phyloP scores from a whole-genome alignment of 2,329 filamentous ascomycete genomes.

The Colletotrichum sp. region DNA sequence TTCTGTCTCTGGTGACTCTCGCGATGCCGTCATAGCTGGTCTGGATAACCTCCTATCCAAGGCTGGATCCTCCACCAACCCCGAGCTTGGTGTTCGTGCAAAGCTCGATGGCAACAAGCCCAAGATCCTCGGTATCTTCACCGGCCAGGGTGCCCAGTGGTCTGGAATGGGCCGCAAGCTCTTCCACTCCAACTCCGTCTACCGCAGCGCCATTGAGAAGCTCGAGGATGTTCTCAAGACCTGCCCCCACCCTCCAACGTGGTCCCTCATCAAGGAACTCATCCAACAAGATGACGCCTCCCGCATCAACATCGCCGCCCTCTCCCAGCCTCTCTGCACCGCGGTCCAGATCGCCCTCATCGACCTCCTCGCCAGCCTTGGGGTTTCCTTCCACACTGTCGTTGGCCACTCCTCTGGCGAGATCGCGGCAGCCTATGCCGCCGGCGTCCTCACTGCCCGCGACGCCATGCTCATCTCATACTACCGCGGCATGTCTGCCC shows the following conservation, averaged over 20 bases:
- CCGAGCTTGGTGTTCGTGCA: constrained; percentile 13
- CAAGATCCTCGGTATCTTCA: constrained; percentile 33
- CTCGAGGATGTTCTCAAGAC: constrained; percentile 19
- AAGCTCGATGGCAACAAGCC: constrained; percentile 10
- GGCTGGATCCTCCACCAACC: neutral
- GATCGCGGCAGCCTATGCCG: constrained; percentile 42
- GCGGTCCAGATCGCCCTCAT: constrained; percentile 27
- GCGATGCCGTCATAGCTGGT: neutral
- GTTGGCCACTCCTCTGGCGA: constrained; percentile 30
- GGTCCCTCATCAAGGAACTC: constrained; percentile 25
- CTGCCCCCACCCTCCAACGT: neutral
- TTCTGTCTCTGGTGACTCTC: neutral
- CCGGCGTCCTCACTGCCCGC: constrained; percentile 24
- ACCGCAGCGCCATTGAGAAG: constrained; percentile 16
- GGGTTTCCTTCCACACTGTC: constrained; percentile 21
- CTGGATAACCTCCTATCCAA: constrained; percentile 11
- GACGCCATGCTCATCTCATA: constrained; percentile 28
- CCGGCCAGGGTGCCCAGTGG: constrained; percentile 39
- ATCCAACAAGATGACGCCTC: constrained; percentile 8
- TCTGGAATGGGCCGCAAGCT: constrained; percentile 35
- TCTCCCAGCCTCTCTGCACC: constrained; percentile 25
- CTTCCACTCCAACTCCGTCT: constrained; percentile 6
- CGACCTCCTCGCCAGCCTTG: constrained; percentile 17
- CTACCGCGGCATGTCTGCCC: constrained; percentile 23
- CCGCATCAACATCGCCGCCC: constrained; percentile 24